These are phyloP conservation scores for Flaveria brownii DNA, from an alignment of 129 eudicot species.

Conservation along the genomic window DNA sequence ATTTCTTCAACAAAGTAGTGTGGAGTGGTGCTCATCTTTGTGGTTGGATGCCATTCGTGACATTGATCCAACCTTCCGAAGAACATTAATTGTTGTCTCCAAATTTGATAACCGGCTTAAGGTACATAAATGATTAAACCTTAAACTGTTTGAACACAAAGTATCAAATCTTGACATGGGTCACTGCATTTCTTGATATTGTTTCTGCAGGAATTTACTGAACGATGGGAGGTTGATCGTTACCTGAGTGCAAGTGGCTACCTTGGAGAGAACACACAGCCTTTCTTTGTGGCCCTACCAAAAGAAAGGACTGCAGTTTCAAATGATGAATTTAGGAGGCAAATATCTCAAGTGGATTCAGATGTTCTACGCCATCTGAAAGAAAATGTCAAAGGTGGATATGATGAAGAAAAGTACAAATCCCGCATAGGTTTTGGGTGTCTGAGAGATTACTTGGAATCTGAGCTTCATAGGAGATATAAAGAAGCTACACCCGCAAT, in stretches of 20 bases:
- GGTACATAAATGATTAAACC: constrained; percentile 38
- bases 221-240: constrained; percentile 91
- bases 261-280: constrained; percentile 82
- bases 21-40: no score
- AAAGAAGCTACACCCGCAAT: constrained; percentile 95
- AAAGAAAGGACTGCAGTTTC: constrained; percentile 75
- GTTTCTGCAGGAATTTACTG: constrained; percentile 69
- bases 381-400: constrained; percentile 83
- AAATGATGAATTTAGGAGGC: constrained; percentile 88
- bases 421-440: constrained; percentile 76
- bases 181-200: not conserved
- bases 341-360: constrained; percentile 81
- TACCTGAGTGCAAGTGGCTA: constrained; percentile 95
- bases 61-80: constrained; percentile 79
- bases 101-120: constrained; percentile 95
- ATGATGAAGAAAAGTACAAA: constrained; percentile 83
- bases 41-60: constrained; percentile 53
- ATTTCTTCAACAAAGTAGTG: no score
- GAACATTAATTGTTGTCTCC: constrained; percentile 88
- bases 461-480: constrained; percentile 85
- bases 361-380: constrained; percentile 60
- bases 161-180: not conserved
- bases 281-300: constrained; percentile 89
- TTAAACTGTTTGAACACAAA: not conserved
- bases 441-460: constrained; percentile 78